Percentiles rank a stretch among this genome's conserved stretches.
Conservation (phyloP, 495 filamentous ascomycete species). For the Letharia lupina region DNA sequence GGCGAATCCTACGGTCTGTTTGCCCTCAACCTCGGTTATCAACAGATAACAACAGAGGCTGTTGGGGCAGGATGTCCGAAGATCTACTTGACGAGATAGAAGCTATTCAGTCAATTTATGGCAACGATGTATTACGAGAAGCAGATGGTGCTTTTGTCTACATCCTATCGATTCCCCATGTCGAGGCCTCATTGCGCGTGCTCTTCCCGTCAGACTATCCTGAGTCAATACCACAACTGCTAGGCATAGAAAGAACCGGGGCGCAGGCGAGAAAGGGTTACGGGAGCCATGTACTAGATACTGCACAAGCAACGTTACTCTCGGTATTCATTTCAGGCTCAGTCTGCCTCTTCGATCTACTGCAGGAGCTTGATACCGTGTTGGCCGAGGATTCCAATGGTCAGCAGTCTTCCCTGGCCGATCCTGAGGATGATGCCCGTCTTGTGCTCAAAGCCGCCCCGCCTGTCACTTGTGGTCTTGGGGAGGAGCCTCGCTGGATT, state of each 20-base stretch:
- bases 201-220: conserved; percentile 69
- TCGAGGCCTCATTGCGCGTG: conserved; percentile 47
- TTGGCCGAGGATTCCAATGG: conserved; percentile 19
- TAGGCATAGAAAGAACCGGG: conserved; percentile 52
- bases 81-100: conserved; percentile 77
- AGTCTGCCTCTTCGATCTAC: conserved; percentile 80
- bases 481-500: conserved; percentile 53
- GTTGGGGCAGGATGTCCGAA: conserved; percentile 49
- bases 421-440: conserved; percentile 14
- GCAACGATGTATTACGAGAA: conserved; percentile 50
- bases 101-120: conserved; percentile 92
- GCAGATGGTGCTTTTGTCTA: conserved; percentile 33
- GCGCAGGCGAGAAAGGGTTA: conserved; percentile 47
- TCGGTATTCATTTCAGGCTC: conserved; percentile 60
- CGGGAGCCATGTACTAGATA: conserved; percentile 55
- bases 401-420: conserved; percentile 6
- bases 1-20: neutral
- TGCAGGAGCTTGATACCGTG: conserved; percentile 39
- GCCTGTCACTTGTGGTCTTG: neutral
- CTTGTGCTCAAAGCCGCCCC: neutral
- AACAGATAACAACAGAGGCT: neutral
- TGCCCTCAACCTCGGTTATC: neutral
- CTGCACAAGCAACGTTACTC: conserved; percentile 56
- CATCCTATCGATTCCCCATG: conserved; percentile 36
- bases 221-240: conserved; percentile 53